Evolutionary conservation across 495 filamentous ascomycete species (phyloP).

Genomic region (Cairneyella variabilis): DNA sequence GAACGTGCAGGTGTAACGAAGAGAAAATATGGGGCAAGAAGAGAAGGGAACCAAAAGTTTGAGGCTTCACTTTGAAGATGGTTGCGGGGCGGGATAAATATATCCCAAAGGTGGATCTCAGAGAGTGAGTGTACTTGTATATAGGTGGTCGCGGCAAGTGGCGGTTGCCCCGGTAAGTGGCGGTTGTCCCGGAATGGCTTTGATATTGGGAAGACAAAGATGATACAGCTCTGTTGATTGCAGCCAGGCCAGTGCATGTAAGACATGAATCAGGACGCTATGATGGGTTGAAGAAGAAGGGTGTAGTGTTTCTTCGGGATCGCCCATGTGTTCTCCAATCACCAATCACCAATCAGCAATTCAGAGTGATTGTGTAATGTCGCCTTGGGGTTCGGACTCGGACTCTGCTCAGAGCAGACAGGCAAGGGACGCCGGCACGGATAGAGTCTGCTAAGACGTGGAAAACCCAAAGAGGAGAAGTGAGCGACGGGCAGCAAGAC

Average conservation of each 20-base stretch:
- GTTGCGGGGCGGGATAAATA: conserved; percentile 7
- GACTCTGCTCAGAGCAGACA: too few species aligned
- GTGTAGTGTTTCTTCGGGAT: too few species aligned
- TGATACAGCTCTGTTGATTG: not conserved
- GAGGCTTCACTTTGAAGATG: not conserved
- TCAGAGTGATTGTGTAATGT: too few species aligned
- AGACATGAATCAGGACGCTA: not conserved
- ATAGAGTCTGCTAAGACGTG: too few species aligned
- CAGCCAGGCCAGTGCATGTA: not conserved
- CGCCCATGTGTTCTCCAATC: too few species aligned
- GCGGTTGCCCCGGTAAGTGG: not conserved
- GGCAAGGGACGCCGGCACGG: too few species aligned
- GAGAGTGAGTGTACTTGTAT: not conserved
- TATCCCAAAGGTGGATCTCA: not conserved
- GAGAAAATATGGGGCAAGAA: not conserved
- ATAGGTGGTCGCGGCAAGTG: not conserved
- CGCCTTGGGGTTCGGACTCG: too few species aligned
- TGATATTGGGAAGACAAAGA: not conserved
- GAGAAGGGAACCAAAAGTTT: not conserved
- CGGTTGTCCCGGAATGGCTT: not conserved
- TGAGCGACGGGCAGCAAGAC: too few species aligned
- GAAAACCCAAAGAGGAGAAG: too few species aligned
- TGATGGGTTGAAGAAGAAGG: too few species aligned
- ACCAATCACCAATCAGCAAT: too few species aligned
- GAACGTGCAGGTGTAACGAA: not conserved